phyloP scores from a whole-genome alignment of 129 eudicot species.

The Lactuca saligna region DNA sequence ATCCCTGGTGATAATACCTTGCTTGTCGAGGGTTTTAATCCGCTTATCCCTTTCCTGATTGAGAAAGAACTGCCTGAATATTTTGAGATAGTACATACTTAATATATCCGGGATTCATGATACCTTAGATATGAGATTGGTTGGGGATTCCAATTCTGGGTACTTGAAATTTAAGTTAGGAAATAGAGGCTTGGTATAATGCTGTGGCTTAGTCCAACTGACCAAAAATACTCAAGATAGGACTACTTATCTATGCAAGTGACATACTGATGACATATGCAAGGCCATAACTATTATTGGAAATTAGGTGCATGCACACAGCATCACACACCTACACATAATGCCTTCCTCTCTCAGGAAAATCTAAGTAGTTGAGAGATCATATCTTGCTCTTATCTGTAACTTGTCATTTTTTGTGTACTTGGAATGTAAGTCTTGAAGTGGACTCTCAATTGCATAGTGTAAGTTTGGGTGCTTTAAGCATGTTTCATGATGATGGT shows the following conservation, averaged over 20 bases:
- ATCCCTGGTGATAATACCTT: slow-evolving; percentile 6
- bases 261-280: neutral
- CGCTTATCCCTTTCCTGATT: neutral
- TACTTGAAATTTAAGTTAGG: neutral
- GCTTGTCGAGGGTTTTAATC: neutral
- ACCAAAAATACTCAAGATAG: neutral
- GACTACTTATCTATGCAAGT: neutral
- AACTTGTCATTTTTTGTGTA: slow-evolving; percentile 1
- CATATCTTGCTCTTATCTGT: slow-evolving; percentile 10
- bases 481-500: neutral
- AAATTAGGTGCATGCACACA: slow-evolving; percentile 11
- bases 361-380: slow-evolving; percentile 3
- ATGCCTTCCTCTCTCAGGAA: neutral
- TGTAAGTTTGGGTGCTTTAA: slow-evolving; percentile 8
- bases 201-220: too few relatives aligned
- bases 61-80: slow-evolving; percentile 6
- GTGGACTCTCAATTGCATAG: neutral
- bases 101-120: neutral
- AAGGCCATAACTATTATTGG: slow-evolving; percentile 1
- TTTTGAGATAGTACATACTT: neutral
- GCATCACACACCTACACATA: neutral
- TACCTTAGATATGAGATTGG: slow-evolving; percentile 10
- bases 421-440: slow-evolving; percentile 1
- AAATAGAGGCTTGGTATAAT: neutral
- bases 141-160: neutral